phyloP scores from a whole-genome alignment of 2,329 filamentous ascomycete genomes.

The Phoma herbarum region DNA sequence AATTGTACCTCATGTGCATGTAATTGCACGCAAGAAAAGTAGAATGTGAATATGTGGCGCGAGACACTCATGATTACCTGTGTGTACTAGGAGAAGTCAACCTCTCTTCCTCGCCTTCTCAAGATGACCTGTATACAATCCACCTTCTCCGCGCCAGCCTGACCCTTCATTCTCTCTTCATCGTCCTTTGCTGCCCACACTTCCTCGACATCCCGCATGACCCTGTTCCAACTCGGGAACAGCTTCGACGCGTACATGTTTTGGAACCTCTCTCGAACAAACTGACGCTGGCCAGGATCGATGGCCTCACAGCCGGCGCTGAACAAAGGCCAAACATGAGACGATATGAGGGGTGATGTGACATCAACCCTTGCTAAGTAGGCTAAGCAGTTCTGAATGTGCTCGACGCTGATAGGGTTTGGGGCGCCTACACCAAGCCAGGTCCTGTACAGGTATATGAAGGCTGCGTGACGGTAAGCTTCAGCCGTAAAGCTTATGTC shows the following conservation, averaged over 20 bases:
- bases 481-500: conserved; percentile 38
- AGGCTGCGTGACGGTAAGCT: conserved; percentile 45
- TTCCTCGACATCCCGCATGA: conserved; percentile 42
- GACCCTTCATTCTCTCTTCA: conserved; percentile 32
- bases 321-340: conserved; percentile 47
- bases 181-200: conserved; percentile 43
- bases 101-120: conserved; percentile 36
- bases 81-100: conserved; percentile 22
- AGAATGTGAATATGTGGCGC: not conserved
- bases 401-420: conserved; percentile 40
- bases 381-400: conserved; percentile 37
- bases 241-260: conserved; percentile 35
- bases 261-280: conserved; percentile 37
- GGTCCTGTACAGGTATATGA: conserved; percentile 47
- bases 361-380: conserved; percentile 30
- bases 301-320: conserved; percentile 44
- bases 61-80: not conserved
- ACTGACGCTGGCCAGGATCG: conserved; percentile 31
- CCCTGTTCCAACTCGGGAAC: conserved; percentile 38
- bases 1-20: not conserved
- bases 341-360: conserved; percentile 35
- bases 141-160: conserved; percentile 39
- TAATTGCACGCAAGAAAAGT: not conserved
- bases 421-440: conserved; percentile 45
- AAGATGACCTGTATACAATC: conserved; percentile 47